Evolutionary conservation across 257 asterid genomes (phyloP).

Genomic region (Craterostigma plantagineum): DNA sequence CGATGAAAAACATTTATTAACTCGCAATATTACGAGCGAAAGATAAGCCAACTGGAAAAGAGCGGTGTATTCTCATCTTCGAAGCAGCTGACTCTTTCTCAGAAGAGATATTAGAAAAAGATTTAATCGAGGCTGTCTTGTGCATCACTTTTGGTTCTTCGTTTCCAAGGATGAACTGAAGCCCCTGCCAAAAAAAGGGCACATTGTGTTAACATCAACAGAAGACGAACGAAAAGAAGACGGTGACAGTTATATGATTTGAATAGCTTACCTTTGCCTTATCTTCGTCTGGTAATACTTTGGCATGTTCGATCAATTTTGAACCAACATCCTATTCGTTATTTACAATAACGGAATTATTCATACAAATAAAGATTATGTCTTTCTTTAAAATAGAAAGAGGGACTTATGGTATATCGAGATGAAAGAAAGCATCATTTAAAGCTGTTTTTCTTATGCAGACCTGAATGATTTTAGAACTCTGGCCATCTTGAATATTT

Average conservation of each 20-base stretch:
- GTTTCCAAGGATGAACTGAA: constrained; percentile 36
- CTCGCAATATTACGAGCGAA: constrained; percentile 24
- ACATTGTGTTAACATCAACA: too few species aligned
- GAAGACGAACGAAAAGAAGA: constrained; percentile 1
- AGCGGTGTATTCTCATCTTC: constrained; percentile 55
- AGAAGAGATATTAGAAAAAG: constrained; percentile 10
- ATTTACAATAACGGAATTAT: constrained; percentile 1
- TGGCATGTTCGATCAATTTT: constrained; percentile 34
- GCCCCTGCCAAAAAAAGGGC: constrained; percentile 25
- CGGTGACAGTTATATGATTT: not conserved
- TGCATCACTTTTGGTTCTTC: constrained; percentile 21
- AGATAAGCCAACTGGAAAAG: constrained; percentile 44
- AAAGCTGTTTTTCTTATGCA: too few species aligned
- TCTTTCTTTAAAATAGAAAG: constrained; percentile 3
- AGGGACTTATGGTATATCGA: not conserved
- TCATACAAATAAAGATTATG: constrained; percentile 1
- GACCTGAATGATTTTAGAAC: constrained; percentile 44
- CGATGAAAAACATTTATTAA: constrained; percentile 3
- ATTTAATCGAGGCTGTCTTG: constrained; percentile 9
- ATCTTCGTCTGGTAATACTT: constrained; percentile 18
- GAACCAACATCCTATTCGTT: constrained; percentile 39
- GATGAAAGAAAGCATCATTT: not conserved
- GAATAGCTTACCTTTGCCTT: constrained; percentile 21
- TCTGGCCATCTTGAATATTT: constrained; percentile 30
- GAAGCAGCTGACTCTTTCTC: constrained; percentile 11